phyloP scores from a whole-genome alignment of 164 flowering plant genomes.

The Vitis vinifera region ASM3070453v1 NC_081805.1:7336501-7337000 shows the following conservation, averaged over 20 bases:
- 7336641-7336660: neutral
- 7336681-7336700: neutral
- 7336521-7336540: too few relatives aligned
- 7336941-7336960: slow-evolving; percentile 3
- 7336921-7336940: slow-evolving; percentile 2
- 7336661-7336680: neutral
- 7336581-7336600: too few relatives aligned
- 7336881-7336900: neutral
- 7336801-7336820: neutral
- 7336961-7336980: neutral
- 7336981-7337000: slow-evolving; percentile 3
- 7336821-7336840: neutral
- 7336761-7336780: slow-evolving; percentile 8
- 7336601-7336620: too few relatives aligned
- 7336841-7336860: neutral
- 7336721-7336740: slow-evolving; percentile 17
- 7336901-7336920: neutral
- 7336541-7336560: too few relatives aligned
- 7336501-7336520: too few relatives aligned
- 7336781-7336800: neutral
- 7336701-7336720: slow-evolving; percentile 11
- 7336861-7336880: neutral
- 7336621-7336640: slow-evolving; percentile 22
- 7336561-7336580: too few relatives aligned
- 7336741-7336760: slow-evolving; percentile 14